Percentiles rank a stretch among this genome's conserved stretches.
Conservation (phyloP, 495 filamentous ascomycete genomes). For the Podospora australis region DNA sequence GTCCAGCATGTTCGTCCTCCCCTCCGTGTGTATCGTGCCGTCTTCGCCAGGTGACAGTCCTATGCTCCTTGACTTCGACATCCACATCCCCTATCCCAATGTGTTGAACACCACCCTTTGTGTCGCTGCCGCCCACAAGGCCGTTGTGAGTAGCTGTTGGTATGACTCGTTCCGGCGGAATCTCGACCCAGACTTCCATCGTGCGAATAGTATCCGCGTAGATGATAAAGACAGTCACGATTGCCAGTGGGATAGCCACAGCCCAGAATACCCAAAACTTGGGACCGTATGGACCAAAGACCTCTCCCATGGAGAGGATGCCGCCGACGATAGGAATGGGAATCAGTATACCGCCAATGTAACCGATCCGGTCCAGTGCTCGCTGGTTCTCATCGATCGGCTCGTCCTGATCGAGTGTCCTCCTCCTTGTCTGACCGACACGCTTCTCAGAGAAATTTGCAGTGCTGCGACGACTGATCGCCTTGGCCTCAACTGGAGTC, state of each 20-base stretch:
- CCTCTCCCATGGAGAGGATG: conserved; percentile 37
- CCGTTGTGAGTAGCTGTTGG: neutral
- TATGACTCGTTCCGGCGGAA: conserved; percentile 18
- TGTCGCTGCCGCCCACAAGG: neutral
- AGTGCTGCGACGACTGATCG: neutral
- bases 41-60: neutral
- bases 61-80: conserved; percentile 1
- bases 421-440: too few species aligned
- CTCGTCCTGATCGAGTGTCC: neutral
- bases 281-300: conserved; percentile 26
- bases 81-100: neutral
- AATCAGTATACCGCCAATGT: conserved; percentile 37
- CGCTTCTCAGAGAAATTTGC: neutral
- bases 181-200: conserved; percentile 41
- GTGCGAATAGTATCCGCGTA: conserved; percentile 39
- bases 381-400: conserved; percentile 26
- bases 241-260: conserved; percentile 24
- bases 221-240: conserved; percentile 29
- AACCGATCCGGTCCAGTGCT: conserved; percentile 34
- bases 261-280: conserved; percentile 40
- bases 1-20: neutral
- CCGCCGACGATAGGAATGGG: conserved; percentile 36
- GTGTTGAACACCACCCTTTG: neutral
- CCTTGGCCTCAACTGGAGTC: neutral
- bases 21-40: neutral